Base-by-base conservation (phyloP, 192 early-diverging fungal species). In the Podochytrium sp. region DNA sequence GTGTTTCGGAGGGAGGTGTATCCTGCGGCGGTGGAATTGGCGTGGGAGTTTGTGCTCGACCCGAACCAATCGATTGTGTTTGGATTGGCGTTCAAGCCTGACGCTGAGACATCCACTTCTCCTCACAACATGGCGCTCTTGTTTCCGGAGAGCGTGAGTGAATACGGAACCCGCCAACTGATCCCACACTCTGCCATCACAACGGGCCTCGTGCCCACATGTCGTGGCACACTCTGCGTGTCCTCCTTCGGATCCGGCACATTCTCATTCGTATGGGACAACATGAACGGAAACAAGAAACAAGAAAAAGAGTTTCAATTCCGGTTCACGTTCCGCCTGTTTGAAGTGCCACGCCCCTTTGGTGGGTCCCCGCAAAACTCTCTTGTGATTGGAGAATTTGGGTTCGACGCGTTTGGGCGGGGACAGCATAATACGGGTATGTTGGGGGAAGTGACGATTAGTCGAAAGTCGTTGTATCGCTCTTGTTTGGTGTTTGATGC, bases 191-290 rank as follows among this genome's bases (percentile, higher is more conserved):
- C 30, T 30, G 47, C 55, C 3, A 58, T 67, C 6, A 69, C 73
- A 51, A 65, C 50, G 4, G 35, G 16, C n/a, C 29, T 1, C 5
- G 40, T 50, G 6, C 47, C 53, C 2, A 32, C 34, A 5, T 68
- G 58, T 35, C 61, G 73, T 6, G 77, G 77, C 1, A 63, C 37
- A 20, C 18, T 78, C 5, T 69, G 71, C 63, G 32, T 76, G 12
- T 57, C 64, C 2, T 73, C 71, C 14, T 74, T 78, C 34, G 18
- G 49, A 27, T 43, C 42, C 6, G 77, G 77, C 20, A 66, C 58
- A 4, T 78, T 78, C 39, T 16, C 49, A 4, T 74, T 78, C 34
- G 10, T 66, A 23, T 78, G 77, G 77, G 77, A 78, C 63, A 78
- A 78, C 53, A 23, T 37, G 29, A 66, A 30, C 40, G 77, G 55